Evolutionary conservation across 495 filamentous ascomycete genomes (phyloP), one percentile per base, ranked within the genome.

Genomic region (Daldinia concentrica): DNA sequence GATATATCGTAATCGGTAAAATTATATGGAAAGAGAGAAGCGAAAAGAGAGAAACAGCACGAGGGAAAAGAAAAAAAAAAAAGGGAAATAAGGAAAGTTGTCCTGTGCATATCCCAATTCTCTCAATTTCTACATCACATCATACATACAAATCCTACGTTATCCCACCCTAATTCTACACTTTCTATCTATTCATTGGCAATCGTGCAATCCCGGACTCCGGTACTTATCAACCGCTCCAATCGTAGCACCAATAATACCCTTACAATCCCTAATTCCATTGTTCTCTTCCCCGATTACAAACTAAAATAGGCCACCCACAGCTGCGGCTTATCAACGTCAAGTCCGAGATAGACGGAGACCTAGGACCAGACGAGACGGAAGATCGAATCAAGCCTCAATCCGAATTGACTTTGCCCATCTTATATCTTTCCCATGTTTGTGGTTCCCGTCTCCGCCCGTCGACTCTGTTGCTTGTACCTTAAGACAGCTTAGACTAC

Each of bases 161-260:
- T 73, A 73, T 73, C 70, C 70, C 64, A 73, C 70, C 66, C 61
- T 58, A 57, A 48, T 24, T 48, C 17, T 48, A 48, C 9, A 48
- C 1, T 48, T 57, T 19, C 52, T 61, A 58, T 58, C 56, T 41
- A 41, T 68, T 64, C 70, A 65, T 64, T 73, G 64, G 70, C 41
- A 73, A 60, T 29, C 19, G 39, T 51, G 32, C 58, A 56, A 52
- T 62, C 57, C 60, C 56, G 57, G 70, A 61, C 32, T 48, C 54
- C 51, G 56, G 41, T 22, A 62, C 64, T 64, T 65, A 66, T 59
- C 70, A 73, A 62, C 65, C 70, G 70, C 70, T 62, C 70, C 70
- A 73, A 73, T 73, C 50, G 50, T 4, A 62, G 29, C 26, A 50
- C 32, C 19, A 24, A 48, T 24, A 48, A 48, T 48, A 48, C 43